Evolutionary conservation across 495 filamentous ascomycete genomes (phyloP), one percentile per base, ranked within the genome.

Genomic region (Aspergillus coremiiformis): DNA sequence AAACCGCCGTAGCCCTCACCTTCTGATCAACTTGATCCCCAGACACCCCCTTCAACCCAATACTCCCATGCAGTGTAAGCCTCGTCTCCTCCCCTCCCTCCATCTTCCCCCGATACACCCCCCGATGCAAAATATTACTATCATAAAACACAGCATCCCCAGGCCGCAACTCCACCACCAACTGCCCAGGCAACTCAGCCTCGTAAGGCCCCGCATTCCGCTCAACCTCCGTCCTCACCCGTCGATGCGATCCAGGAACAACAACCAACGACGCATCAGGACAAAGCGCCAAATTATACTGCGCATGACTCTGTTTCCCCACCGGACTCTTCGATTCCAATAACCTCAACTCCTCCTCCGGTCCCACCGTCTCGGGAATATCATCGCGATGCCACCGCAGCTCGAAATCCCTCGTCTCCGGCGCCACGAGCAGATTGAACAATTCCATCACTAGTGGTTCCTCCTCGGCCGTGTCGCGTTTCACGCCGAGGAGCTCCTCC

Each of bases 141-240:
- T 94, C 80, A 62, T 94, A 92, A 60, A 94, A 94, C 30, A 86
- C 84, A 7, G 84, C 75, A 64, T 92, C 88, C 0, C 88, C 89
- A 0, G 86, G 72, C 57, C 80, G 66, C 55, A 91, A 62, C 63
- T 66, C 51, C 24, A 92, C 89, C 15, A 77, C 66, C 23, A 83
- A 54, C 69, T 86, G 78, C 3, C 73, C 81, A 11, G 83, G 81
- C 62, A 92, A 52, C 0, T 66, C 48, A 0, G 61, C 51, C 56
- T 80, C 84, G 52, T 77, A 82, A 0, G 81, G 79, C 20, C 67
- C 78, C 7, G 84, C 85, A 7, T 54, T 67, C 1, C 86, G 66
- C 74, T 92, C 89, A 0, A 33, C 65, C 5, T 76, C 75, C 0
- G 86, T 92, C 23, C 87, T 66, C 51, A 83, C 78, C 0, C 88